A percentile compares a stretch with the other conserved stretches of the same genome.
Conservation (phyloP, 306 rosid genomes). For the Quercus bicolor region DNA sequence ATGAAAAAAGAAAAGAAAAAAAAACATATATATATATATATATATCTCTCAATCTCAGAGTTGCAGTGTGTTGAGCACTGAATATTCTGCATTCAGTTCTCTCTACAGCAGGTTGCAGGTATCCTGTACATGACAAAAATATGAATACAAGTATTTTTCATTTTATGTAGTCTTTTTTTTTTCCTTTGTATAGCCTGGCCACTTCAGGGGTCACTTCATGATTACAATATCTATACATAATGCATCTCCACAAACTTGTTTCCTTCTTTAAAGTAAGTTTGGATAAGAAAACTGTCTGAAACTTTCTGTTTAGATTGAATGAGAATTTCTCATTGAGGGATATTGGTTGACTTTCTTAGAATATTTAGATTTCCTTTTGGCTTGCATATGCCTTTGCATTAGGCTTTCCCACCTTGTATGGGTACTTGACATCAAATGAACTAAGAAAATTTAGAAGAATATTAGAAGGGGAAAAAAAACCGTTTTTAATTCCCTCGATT, state of each 20-base stretch:
- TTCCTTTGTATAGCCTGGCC: neutral
- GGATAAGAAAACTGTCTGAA: neutral
- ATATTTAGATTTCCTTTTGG: neutral
- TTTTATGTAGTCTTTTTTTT: neutral
- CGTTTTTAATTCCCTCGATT: neutral
- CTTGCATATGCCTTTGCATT: neutral
- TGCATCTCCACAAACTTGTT: neutral
- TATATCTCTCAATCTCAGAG: neutral
- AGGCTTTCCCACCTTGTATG: neutral
- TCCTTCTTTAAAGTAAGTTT: neutral
- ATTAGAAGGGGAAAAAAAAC: neutral
- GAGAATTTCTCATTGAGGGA: neutral
- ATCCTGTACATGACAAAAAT: neutral
- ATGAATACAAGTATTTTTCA: neutral
- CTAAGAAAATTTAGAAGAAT: neutral
- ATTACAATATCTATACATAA: neutral
- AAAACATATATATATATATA: too few relatives aligned
- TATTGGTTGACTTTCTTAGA: neutral
- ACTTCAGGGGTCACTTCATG: neutral
- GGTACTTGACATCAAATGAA: neutral
- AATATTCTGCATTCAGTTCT: conserved; percentile 4
- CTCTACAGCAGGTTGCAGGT: neutral
- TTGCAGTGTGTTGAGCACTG: neutral
- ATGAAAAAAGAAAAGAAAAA: too few relatives aligned
- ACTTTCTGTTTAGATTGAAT: neutral